A percentile compares a stretch with the other conserved stretches of the same genome.
phyloP scores from a whole-genome alignment of 208 protist species.

The Wallacemonas collosoma region DNA sequence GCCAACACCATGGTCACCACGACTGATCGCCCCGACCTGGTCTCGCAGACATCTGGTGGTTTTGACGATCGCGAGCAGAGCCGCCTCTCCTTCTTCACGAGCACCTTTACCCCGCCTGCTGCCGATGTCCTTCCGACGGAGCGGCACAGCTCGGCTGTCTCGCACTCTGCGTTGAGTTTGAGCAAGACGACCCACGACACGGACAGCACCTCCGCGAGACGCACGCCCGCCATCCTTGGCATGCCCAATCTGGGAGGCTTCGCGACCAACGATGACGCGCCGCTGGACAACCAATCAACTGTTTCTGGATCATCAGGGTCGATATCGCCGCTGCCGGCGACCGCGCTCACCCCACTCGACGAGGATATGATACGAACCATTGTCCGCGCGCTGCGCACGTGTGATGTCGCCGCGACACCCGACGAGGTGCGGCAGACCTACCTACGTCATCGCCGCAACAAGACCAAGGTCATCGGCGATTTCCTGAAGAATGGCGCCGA shows the following conservation, averaged over 20 bases:
- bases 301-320: slow-evolving; percentile 14
- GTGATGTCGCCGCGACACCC: slow-evolving; percentile 16
- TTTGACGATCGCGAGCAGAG: slow-evolving; percentile 12
- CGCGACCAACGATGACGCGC: neutral
- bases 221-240: slow-evolving; percentile 12
- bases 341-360: slow-evolving; percentile 23
- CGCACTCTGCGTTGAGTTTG: neutral
- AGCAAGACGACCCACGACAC: neutral
- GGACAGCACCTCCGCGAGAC: slow-evolving; percentile 12
- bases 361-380: slow-evolving; percentile 33
- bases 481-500: slow-evolving; percentile 24
- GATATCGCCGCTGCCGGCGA: slow-evolving; percentile 14
- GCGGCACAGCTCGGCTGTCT: neutral
- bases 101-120: neutral
- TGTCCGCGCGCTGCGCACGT: slow-evolving; percentile 17
- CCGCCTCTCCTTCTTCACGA: slow-evolving; percentile 14
- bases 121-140: neutral
- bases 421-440: slow-evolving; percentile 36
- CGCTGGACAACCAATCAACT: neutral
- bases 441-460: slow-evolving; percentile 28
- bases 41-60: neutral
- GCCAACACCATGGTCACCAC: neutral
- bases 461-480: slow-evolving; percentile 27
- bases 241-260: slow-evolving; percentile 9
- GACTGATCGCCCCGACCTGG: neutral